Evolutionary conservation across 2,329 filamentous ascomycete species (phyloP).

Genomic region (Trichoderma oligosporum): DNA sequence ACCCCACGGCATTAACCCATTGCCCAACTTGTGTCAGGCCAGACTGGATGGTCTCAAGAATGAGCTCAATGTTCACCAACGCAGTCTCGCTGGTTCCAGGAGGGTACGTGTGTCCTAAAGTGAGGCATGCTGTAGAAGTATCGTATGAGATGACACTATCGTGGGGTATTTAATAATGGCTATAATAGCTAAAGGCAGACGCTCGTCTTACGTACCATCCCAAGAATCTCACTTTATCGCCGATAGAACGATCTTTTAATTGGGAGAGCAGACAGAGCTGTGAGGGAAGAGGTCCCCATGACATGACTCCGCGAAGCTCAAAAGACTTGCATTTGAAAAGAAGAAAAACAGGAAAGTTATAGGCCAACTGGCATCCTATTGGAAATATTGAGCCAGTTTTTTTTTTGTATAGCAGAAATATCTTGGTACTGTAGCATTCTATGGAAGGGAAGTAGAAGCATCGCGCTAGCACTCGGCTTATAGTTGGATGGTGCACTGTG

Average conservation of each 20-base stretch:
- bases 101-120: constrained; percentile 65
- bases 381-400: not conserved
- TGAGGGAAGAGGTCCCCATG: constrained; percentile 60
- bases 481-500: too few species aligned
- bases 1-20: constrained; percentile 88
- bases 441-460: not conserved
- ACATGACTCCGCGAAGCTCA: constrained; percentile 38
- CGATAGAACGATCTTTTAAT: constrained; percentile 48
- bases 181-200: not conserved
- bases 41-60: constrained; percentile 62
- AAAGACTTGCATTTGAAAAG: not conserved
- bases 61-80: constrained; percentile 65
- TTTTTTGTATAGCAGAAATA: not conserved
- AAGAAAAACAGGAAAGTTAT: too few species aligned
- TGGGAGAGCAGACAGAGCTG: constrained; percentile 61
- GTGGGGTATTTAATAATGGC: constrained; percentile 2
- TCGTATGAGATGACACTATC: constrained; percentile 50
- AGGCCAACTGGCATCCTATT: not conserved
- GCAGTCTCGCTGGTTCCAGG: constrained; percentile 44
- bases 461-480: not conserved
- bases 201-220: constrained; percentile 67
- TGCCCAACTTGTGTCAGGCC: constrained; percentile 68
- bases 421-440: not conserved
- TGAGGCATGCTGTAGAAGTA: constrained; percentile 55
- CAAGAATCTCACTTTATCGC: constrained; percentile 84